Conservation (phyloP, 495 filamentous ascomycete species). For the Hyphodiscus hymeniophilus region DNA sequence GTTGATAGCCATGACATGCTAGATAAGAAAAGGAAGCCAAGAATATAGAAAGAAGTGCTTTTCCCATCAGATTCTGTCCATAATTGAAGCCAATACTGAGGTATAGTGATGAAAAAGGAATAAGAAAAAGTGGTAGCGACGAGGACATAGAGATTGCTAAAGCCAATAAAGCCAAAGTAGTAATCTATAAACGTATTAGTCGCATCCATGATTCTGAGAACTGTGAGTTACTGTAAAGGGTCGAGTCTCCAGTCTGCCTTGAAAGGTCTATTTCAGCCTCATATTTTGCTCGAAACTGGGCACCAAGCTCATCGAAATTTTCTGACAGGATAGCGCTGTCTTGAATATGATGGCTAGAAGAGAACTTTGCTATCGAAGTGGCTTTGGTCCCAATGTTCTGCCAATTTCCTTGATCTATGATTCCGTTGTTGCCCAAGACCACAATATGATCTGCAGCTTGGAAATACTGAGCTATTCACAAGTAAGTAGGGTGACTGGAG, state of each 20-base stretch:
- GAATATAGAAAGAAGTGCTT: constrained; percentile 18
- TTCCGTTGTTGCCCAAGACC: background rate
- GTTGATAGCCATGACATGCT: constrained; percentile 38
- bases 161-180: constrained; percentile 46
- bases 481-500: background rate
- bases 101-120: constrained; percentile 22
- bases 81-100: constrained; percentile 31
- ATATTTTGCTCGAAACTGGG: constrained; percentile 8
- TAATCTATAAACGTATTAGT: constrained; percentile 32
- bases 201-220: background rate
- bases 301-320: background rate
- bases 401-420: constrained; percentile 5
- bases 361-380: constrained; percentile 5
- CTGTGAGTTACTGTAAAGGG: constrained; percentile 38
- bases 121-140: constrained; percentile 21
- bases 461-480: constrained; percentile 1
- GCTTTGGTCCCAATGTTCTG: constrained; percentile 2
- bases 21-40: constrained; percentile 15
- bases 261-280: constrained; percentile 19
- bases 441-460: background rate
- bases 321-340: constrained; percentile 1
- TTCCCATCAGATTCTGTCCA: constrained; percentile 27
- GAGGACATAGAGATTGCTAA: constrained; percentile 36
- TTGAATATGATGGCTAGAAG: background rate
- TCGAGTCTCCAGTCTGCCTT: constrained; percentile 40